Evolutionary conservation across 1,139 yeast genomes (phyloP).

Genomic region (Martiniozyma asiatica): DNA sequence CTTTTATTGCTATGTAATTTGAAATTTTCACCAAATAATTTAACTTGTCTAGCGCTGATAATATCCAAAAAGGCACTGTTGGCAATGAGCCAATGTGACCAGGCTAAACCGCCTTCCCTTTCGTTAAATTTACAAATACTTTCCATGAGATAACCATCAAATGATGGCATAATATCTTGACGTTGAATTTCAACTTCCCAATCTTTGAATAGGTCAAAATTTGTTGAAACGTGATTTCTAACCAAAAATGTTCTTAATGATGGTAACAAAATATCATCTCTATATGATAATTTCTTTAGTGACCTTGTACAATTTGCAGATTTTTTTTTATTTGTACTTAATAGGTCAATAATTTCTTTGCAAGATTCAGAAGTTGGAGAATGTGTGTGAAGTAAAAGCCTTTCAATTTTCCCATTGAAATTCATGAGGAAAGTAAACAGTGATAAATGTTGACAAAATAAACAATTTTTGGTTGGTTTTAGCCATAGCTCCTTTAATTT

Average conservation of each 20-base stretch:
- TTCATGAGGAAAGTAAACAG: conserved; percentile 1
- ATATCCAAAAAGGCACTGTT: too few relatives aligned
- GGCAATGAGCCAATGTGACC: too few relatives aligned
- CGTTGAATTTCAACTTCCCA: conserved; percentile 12
- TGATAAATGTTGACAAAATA: conserved; percentile 16
- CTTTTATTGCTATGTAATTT: conserved; percentile 9
- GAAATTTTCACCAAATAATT: conserved; percentile 18
- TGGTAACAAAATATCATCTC: conserved; percentile 9
- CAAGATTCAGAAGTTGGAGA: too few relatives aligned
- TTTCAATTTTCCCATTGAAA: background rate
- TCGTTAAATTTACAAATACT: conserved; percentile 13
- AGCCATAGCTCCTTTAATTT: conserved; percentile 11
- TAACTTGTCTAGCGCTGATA: too few relatives aligned
- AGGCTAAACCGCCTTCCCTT: conserved; percentile 11
- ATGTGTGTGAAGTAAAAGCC: conserved; percentile 2
- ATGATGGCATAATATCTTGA: conserved; percentile 12
- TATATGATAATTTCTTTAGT: conserved; percentile 3
- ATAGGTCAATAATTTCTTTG: too few relatives aligned
- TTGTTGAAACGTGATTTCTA: conserved; percentile 13
- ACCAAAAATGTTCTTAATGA: conserved; percentile 16
- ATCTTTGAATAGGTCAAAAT: conserved; percentile 12
- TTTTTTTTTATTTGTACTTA: conserved; percentile 7
- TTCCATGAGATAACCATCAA: conserved; percentile 10
- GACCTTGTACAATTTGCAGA: conserved; percentile 5
- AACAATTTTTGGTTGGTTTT: conserved; percentile 18